Evolutionary conservation across 2,329 filamentous ascomycete genomes (phyloP), one percentile per base, ranked within the genome.

Genomic region (Pseudogymnoascus verrucosus): DNA sequence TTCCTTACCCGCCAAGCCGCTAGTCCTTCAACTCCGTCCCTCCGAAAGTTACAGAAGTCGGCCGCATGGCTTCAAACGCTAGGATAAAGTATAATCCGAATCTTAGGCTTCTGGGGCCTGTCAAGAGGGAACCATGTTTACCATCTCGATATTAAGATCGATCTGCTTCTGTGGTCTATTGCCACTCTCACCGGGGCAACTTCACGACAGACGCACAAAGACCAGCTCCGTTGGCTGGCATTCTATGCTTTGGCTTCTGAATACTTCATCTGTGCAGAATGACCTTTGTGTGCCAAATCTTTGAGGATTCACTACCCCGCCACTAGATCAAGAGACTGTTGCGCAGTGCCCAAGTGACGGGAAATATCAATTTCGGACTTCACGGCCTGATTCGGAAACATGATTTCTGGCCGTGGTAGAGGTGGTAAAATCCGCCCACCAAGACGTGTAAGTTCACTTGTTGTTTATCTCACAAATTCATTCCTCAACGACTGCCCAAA

Each of bases 371-470:
- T 34, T 19, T 57, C 23, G 5, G 51, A 6, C 10, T 57, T 21
- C 10, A 57, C 10, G 10, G n/a, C 28, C 51, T 34, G 28, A 57
- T 7, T 57, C n/a, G 14, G 26, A 34, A 68, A 66, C 26, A 82
- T 82, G 79, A 80, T 82, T 68, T 80, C 79, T 5, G 79, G 79
- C 65, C 76, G 79, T 69, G 79, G 79, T 63, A 76, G 77, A 71
- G 74, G 47, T 11, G 78, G 81, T 51, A 89, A 87, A 72, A 89
- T 91, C 65, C 78, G 87, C 62, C 83, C 87, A 64, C 88, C 88
- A 37, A 79, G 86, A 72, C 80, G 84, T 75, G 88, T 90, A 80
- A 74, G 85, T 81, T 57, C 51, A 21, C 10, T 57, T 34, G 26
- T 4, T 8, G n/a, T 57, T 57, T 34, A 57, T 11, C 51, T 10